phyloP scores from a whole-genome alignment of 768 basidiomycete genomes.

The Termitomyces eurrhizus region DNA sequence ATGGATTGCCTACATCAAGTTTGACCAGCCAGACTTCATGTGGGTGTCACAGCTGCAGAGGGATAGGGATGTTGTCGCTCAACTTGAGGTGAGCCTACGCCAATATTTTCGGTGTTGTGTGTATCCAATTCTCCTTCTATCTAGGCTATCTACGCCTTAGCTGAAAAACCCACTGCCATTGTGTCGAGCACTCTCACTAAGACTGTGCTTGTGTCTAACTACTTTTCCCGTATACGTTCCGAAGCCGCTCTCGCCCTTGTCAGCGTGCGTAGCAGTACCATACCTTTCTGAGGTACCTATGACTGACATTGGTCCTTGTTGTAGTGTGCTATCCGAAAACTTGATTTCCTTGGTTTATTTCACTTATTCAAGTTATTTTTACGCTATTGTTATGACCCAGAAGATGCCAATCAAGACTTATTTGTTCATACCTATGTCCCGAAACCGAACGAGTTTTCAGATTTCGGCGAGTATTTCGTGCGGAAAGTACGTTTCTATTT shows the following conservation, averaged over 20 bases:
- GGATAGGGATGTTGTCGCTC: slow-evolving; percentile 95
- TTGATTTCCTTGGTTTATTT: slow-evolving; percentile 90
- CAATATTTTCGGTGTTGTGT: not conserved
- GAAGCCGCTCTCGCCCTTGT: slow-evolving; percentile 88
- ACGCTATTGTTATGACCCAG: slow-evolving; percentile 85
- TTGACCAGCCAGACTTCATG: slow-evolving; percentile 97
- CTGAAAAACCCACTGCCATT: slow-evolving; percentile 76
- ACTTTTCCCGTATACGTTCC: slow-evolving; percentile 93
- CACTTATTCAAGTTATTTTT: slow-evolving; percentile 95
- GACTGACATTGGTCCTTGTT: slow-evolving; percentile 9
- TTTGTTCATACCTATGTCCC: slow-evolving; percentile 91
- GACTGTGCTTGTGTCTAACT: slow-evolving; percentile 91
- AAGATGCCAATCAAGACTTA: slow-evolving; percentile 75
- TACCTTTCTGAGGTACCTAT: not conserved
- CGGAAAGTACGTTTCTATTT: slow-evolving; percentile 62
- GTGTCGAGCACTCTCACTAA: slow-evolving; percentile 91
- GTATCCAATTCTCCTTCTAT: not conserved
- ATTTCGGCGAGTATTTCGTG: slow-evolving; percentile 90
- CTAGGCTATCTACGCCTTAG: slow-evolving; percentile 87
- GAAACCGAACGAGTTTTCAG: slow-evolving; percentile 90
- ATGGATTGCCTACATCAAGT: slow-evolving; percentile 92
- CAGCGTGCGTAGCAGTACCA: slow-evolving; percentile 45
- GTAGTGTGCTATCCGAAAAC: slow-evolving; percentile 78
- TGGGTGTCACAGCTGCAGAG: slow-evolving; percentile 96
- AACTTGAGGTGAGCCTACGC: slow-evolving; percentile 73